Base-by-base conservation (phyloP, 352 stramenopile genomes). In the Phytophthora constricta region DNA sequence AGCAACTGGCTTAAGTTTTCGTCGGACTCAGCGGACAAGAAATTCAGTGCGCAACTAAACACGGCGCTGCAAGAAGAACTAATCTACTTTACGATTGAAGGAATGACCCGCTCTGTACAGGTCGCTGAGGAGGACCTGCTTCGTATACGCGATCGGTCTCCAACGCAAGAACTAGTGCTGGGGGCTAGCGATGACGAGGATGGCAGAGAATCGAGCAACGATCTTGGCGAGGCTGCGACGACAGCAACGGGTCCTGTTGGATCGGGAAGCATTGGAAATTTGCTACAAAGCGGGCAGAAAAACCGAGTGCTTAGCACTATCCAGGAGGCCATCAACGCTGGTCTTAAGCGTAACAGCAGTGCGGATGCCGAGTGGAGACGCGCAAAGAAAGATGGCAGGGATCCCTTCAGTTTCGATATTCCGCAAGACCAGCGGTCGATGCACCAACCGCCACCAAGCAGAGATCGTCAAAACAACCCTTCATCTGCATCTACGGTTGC, bases 81-180 rank as follows among this genome's bases (percentile, higher is more conserved):
- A 23, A 91, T 97, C 46, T 93, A 93, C 54, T 97, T 94, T 59
- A 97, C 90, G n/a, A 95, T 95, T 34, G 82, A 92, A 27, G 87
- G 90, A 10, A 96, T 97, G 85, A 91, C 82, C 22, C 76, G 80
- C 11, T 84, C 90, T 5, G 75, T 96, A 28, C 76, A 92, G 23
- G 65, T 86, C 19, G 79, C 84, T 3, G 87, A 93, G 41, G 84
- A 90, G 13, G 86, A 92, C 22, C 66, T 91, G 1, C 43, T 87
- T 27, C 68, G 67, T 5, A 56, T 73, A 33, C 75, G 76, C 1
- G 69, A 85, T 28, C 77, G 65, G 11, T 91, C 82, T 26, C 77
- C 79, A 5, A 88, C 78, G 2, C 80, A 82, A 16, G 74, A 84
- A 37, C 49, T 82, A 0, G 67, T 85, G 2, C 50, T 80, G 23